Base-by-base conservation (phyloP, 192 early-diverging fungal genomes). In the Martensiomyces pterosporus region DNA sequence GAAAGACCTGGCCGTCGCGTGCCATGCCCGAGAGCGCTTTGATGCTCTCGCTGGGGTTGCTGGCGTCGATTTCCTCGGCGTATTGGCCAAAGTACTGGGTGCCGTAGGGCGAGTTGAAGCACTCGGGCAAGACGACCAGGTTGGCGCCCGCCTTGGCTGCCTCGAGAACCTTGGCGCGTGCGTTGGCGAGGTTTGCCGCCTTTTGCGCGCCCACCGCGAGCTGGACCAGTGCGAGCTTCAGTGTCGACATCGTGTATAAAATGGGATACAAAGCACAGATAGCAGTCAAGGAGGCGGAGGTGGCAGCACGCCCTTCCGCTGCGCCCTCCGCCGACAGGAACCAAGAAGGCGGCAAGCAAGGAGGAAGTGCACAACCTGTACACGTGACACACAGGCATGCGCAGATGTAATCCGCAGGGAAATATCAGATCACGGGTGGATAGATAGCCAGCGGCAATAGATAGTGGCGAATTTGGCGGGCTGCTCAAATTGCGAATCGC, bases 71-170 rank as follows among this genome's bases (percentile, higher is more conserved):
- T 25, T 70, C 75, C 55, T 99, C 96, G 29, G 96, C 91, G 57
- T 96, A 94, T 17, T 90, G 59, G 13, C 76, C 79, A 73, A 97
- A 99, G 79, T 83, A 85, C 19, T 81, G 51, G 9, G 90, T 93
- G 3, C 96, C 96, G 68, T 97, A 97, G 8, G 93, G 94, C 13
- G 88, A 92, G 68, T 99, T 97, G 82, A 99, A 99, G 76, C 93
- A 94, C 79, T 99, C 96, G 25, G 93, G 96, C 14, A 98, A 78
- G 4, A 96, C 91, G 19, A 98, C 89, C n/a, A 95, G 69, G 29
- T 89, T 79, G 35, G 91, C 91, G 4, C 93, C 93, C 2, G 84
- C 73, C 14, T 63, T 64, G 2, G 87, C 82, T 2, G 96, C 96
- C 46, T 92, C 83, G n/a, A 94, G 73, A 18, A 99, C 90, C 51